These are phyloP conservation scores for Aeschynomene evenia DNA, from an alignment of 306 rosid genomes.

Conservation along the genomic window DNA sequence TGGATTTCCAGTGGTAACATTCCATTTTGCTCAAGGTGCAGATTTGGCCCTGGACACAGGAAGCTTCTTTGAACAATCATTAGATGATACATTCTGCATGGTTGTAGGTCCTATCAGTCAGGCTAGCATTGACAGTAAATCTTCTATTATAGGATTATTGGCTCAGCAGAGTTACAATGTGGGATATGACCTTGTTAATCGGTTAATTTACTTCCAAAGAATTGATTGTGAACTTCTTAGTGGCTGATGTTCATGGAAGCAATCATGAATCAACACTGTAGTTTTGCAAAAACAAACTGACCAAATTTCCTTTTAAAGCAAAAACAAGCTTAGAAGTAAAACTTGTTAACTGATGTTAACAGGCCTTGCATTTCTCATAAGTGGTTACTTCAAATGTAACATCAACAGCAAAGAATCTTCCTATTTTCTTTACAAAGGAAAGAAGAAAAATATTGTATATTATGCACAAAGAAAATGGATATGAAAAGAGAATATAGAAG, in stretches of 20 bases:
- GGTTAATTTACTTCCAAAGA: constrained; percentile 34
- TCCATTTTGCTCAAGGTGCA: constrained; percentile 40
- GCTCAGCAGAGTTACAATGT: constrained; percentile 48
- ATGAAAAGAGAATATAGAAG: not conserved
- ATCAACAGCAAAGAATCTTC: not conserved
- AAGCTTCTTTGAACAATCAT: constrained; percentile 31
- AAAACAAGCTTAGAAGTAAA: not conserved
- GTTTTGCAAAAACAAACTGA: not conserved
- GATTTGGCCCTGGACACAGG: constrained; percentile 34
- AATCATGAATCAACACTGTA: not conserved
- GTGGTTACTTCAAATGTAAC: not conserved
- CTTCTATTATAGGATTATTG: constrained; percentile 35
- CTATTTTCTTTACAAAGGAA: not conserved
- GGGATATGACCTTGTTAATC: constrained; percentile 35
- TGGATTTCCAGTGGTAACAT: constrained; percentile 44
- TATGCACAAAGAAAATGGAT: not conserved
- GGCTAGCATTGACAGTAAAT: not conserved
- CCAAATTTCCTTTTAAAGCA: not conserved
- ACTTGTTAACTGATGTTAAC: not conserved
- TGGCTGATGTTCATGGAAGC: constrained; percentile 14
- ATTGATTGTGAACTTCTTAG: constrained; percentile 45
- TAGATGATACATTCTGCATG: constrained; percentile 22
- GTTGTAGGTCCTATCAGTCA: not conserved
- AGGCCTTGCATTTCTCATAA: not conserved
- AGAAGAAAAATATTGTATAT: not conserved